Percentiles rank a stretch among this genome's conserved stretches.
Evolutionary conservation across 2,329 filamentous ascomycete genomes (phyloP).

Genomic region (Trichoderma sp.): DNA sequence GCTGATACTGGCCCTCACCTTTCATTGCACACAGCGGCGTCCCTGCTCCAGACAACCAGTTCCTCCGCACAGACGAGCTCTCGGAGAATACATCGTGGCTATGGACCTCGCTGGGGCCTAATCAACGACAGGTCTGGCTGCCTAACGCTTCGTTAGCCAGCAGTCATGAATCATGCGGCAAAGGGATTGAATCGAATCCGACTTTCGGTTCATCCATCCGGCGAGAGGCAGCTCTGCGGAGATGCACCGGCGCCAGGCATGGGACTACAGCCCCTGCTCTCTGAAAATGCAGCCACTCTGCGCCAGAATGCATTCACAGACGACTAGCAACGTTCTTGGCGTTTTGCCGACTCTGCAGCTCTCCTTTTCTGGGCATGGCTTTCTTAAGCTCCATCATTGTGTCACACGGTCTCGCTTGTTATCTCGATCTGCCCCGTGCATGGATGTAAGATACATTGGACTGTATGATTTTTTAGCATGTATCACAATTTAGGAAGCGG

Average conservation of each 20-base stretch:
- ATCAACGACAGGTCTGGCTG: background rate
- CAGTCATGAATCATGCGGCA: slow-evolving; percentile 11
- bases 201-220: slow-evolving; percentile 20
- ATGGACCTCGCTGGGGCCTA: slow-evolving; percentile 2
- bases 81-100: background rate
- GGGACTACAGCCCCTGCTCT: background rate
- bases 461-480: background rate
- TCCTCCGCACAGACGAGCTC: slow-evolving; percentile 9
- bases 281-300: slow-evolving; percentile 18
- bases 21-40: background rate
- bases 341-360: background rate
- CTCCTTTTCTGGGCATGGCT: slow-evolving; percentile 10
- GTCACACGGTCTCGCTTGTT: slow-evolving; percentile 10
- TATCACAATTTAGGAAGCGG: background rate
- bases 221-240: slow-evolving; percentile 24
- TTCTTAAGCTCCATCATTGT: slow-evolving; percentile 8
- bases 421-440: slow-evolving; percentile 24
- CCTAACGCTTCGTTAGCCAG: slow-evolving; percentile 6
- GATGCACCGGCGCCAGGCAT: slow-evolving; percentile 5
- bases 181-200: background rate
- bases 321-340: background rate
- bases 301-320: background rate
- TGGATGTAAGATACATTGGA: slow-evolving; percentile 1
- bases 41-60: background rate
- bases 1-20: slow-evolving; percentile 3